A percentile compares a stretch with the other conserved stretches of the same genome.
These are phyloP conservation scores for Gymnopilus junonius DNA, from an alignment of 768 basidiomycete genomes.

Conservation along the genomic window DNA sequence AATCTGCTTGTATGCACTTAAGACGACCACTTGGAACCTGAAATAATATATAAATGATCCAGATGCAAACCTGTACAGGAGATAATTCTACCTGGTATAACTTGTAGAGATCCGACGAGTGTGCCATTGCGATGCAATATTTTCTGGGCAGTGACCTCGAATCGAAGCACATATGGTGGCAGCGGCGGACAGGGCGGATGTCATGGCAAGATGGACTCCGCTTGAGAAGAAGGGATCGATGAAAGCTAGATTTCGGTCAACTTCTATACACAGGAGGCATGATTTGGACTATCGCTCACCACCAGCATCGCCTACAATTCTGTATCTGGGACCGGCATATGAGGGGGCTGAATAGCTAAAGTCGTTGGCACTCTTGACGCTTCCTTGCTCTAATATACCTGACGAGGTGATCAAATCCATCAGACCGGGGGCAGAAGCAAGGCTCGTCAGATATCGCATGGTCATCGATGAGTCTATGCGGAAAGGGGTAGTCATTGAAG, in stretches of 20 bases:
- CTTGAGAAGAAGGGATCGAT: constrained; percentile 72
- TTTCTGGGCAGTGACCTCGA: constrained; percentile 51
- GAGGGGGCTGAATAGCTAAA: constrained; percentile 66
- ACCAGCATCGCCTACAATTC: constrained; percentile 72
- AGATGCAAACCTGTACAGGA: constrained; percentile 1
- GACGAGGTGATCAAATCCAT: constrained; percentile 43
- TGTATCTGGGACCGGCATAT: constrained; percentile 57
- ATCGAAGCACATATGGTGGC: constrained; percentile 61
- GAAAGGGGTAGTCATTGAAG: constrained; percentile 25
- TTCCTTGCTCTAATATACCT: constrained; percentile 42
- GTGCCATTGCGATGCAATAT: constrained; percentile 54
- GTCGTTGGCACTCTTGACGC: constrained; percentile 59
- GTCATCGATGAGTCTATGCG: constrained; percentile 31
- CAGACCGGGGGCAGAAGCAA: constrained; percentile 53
- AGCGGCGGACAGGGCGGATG: constrained; percentile 62
- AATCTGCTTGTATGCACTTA: constrained; percentile 79
- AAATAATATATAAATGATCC: neutral
- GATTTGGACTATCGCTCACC: constrained; percentile 38
- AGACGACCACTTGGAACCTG: constrained; percentile 70
- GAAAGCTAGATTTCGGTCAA: constrained; percentile 44
- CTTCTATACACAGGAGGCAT: neutral
- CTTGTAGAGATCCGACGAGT: constrained; percentile 58
- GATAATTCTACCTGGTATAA: constrained; percentile 52
- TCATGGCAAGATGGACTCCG: constrained; percentile 66
- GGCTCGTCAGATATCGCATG: constrained; percentile 47